Base-by-base conservation (phyloP, 169 alveolate species). In the Cryptosporidium sp. region DNA sequence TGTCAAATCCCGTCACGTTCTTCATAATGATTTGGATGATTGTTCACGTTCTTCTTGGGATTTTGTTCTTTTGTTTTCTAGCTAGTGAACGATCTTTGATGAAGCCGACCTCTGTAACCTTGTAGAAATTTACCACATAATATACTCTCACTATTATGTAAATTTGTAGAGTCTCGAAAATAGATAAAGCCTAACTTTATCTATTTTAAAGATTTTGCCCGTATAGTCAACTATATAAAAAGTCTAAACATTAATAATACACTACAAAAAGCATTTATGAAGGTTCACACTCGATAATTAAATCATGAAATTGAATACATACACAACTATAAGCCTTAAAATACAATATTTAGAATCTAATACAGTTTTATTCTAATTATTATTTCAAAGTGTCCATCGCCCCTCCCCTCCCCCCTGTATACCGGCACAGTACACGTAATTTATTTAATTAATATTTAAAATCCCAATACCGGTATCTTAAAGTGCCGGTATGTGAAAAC, bases 41-140 rank as follows among this genome's bases (percentile, higher is more conserved):
- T 6, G 75, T 80, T 43, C 89, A 80, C 51, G 51, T 65, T 8
- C n/a, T 80, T 45, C 74, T 80, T 1, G 89, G 89, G 14, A 62
- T 59, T 26, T n/a, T 80, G 8, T 80, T 80, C 80, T 80, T 59
- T 39, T 80, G 89, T 41, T 80, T 43, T 48, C 43, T 80, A 6
- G 51, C 75, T 16, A 80, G 89, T 80, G 89, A 80, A 48, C n/a
- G 89, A 26, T 45, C 80, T 12, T 14, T 59, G 45, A 80, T 80
- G 89, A 80, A 80, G 35, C 89, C 89, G 16, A 80, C 75, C 23
- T 80, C 75, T 21, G 68, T 80, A 3, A 62, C 89, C 10, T 58
- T 80, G 8, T 80, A 80, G 39, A 45, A 26, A 16, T 48, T 48
- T 48, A 12, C 55, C 21, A 48, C 8, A 48, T 48, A 48, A 48